These are phyloP conservation scores for Tripterygium wilfordii DNA, from an alignment of 177 flowering plant species.

Conservation along the genomic window DNA sequence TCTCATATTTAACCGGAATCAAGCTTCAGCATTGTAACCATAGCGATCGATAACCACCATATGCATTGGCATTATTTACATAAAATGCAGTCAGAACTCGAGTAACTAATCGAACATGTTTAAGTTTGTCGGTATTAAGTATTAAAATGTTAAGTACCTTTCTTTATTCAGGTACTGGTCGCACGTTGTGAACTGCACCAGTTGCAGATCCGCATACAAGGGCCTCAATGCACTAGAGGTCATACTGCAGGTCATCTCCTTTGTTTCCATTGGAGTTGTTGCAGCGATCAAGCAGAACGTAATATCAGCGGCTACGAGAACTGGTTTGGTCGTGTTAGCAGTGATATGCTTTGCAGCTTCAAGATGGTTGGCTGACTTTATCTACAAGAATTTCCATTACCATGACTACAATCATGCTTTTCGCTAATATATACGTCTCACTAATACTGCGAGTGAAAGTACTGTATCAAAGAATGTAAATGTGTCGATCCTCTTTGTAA, in stretches of 20 bases:
- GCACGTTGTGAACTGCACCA: conserved; percentile 68
- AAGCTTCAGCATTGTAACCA: no score
- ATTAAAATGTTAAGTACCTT: no score
- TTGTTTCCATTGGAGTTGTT: conserved; percentile 49
- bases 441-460: no score
- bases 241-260: conserved; percentile 44
- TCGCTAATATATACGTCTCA: conserved; percentile 3
- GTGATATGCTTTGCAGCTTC: conserved; percentile 27
- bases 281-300: conserved; percentile 48
- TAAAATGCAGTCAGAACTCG: no score
- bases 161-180: conserved; percentile 52
- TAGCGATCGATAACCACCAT: no score
- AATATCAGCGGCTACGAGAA: conserved; percentile 31
- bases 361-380: conserved; percentile 23
- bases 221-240: conserved; percentile 51
- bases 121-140: no score
- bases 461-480: no score
- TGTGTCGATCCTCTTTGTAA: no score
- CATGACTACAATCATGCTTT: conserved; percentile 27
- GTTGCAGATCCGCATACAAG: conserved; percentile 61
- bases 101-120: no score
- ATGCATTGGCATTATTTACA: no score
- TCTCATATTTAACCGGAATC: background rate
- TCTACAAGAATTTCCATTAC: conserved; percentile 23
- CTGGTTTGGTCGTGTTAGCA: conserved; percentile 23